Base-by-base conservation (phyloP, 2,329 filamentous ascomycete genomes). In the Sclerotinia nivalis region DNA sequence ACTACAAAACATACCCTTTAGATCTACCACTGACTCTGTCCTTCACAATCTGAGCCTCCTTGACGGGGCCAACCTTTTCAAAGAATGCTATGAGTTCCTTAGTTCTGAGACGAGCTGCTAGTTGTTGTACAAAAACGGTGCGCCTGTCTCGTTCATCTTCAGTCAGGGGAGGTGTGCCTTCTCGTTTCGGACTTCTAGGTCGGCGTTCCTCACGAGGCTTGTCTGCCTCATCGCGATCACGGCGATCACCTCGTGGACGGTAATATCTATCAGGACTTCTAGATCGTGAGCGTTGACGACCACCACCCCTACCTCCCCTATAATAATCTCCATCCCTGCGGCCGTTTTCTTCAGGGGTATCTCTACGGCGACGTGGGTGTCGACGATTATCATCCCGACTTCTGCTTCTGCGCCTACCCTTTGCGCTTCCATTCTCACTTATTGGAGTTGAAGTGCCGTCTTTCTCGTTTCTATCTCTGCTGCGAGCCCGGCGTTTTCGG, bases 11-110 rank as follows among this genome's bases (percentile, higher is more conserved):
- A 79, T 85, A 97, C 95, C 96, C 96, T 86, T 99, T 99, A 73
- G 94, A 97, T 82, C 96, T 92, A 76, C 93, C 93, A 82, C 93
- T 97, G 73, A 99, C 94, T 73, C 96, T 89, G 77, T 99, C 96
- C 82, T 98, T 98, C 67, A 99, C 96, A 78, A 99, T 99, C 83
- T 98, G 96, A 65, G 96, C 96, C 80, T 98, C 96, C 77, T 96
- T 96, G 69, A 99, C 96, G 52, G 92, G 90, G 73, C 96, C 96
- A 76, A 96, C 91, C 82, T 95, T 94, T 80, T 97, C 93, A 78
- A 99, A 99, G 81, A 99, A 99, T 72, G 90, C 88, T 80, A 96
- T 95, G 73, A 99, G 86, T 81, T 98, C 93, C 78, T 93, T 93
- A 69, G 93, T 97, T 76, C 95, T 90, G 74, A 98, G 87, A 78